These are phyloP conservation scores for Panicum miliaceum DNA, from an alignment of 176 grass and related monocot species.

Conservation along the genomic window DNA sequence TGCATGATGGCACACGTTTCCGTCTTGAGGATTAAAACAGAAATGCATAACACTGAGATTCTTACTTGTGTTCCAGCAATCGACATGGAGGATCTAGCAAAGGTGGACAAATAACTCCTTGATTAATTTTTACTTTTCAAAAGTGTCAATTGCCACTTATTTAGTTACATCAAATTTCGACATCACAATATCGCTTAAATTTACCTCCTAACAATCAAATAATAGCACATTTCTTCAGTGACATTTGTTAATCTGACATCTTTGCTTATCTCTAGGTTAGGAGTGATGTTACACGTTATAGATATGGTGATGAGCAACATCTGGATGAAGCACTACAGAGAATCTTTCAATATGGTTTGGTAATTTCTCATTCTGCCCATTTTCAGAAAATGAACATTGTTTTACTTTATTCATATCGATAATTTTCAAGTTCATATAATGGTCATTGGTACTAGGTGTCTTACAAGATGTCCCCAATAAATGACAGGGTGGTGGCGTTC, in stretches of 20 bases:
- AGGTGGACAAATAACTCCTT: constrained; percentile 4
- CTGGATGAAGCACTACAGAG: constrained; percentile 86
- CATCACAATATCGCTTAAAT: neutral
- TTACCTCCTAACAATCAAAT: neutral
- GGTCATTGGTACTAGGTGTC: neutral
- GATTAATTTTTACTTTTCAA: neutral
- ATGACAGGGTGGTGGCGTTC: constrained; percentile 76
- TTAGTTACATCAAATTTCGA: constrained; percentile 7
- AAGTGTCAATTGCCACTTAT: neutral
- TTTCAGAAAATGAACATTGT: constrained; percentile 19
- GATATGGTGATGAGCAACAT: constrained; percentile 96
- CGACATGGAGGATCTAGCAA: neutral
- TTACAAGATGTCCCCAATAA: neutral
- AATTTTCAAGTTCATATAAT: constrained; percentile 14
- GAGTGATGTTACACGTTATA: constrained; percentile 86
- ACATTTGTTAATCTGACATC: constrained; percentile 32
- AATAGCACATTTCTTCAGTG: too few species aligned
- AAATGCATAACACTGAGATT: neutral
- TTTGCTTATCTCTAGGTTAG: constrained; percentile 63
- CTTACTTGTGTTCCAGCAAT: neutral
- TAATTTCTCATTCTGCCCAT: constrained; percentile 45
- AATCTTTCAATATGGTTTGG: constrained; percentile 98
- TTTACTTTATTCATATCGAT: neutral
- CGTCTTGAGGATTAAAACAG: neutral
- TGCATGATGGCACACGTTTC: neutral